Percentiles rank a stretch among this genome's conserved stretches.
These are phyloP conservation scores for Euptelea pleiosperma DNA, from an alignment of 164 flowering plant species.

Conservation along the genomic window DNA sequence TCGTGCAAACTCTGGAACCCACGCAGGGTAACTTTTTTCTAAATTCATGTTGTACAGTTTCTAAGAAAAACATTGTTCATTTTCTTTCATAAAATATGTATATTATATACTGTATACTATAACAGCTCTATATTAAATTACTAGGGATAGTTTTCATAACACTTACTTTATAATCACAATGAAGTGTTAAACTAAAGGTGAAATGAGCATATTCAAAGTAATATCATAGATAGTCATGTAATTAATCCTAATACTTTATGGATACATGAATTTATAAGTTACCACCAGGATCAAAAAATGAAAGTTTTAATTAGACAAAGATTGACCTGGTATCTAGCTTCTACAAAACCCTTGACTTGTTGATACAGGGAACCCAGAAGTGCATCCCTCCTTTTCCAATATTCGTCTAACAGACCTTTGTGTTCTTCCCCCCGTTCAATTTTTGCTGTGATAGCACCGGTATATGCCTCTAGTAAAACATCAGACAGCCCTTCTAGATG, in stretches of 20 bases:
- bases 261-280: background rate
- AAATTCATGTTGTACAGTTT: background rate
- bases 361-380: slow-evolving; percentile 72
- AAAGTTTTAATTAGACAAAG: slow-evolving; percentile 7
- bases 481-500: slow-evolving; percentile 61
- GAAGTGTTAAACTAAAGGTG: background rate
- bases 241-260: background rate
- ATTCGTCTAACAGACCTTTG: slow-evolving; percentile 57
- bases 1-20: background rate
- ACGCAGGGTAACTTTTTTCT: background rate
- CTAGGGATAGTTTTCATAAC: background rate
- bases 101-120: background rate
- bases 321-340: slow-evolving; percentile 51
- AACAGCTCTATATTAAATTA: background rate
- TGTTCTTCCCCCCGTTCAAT: slow-evolving; percentile 76
- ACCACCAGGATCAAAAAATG: background rate
- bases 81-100: background rate
- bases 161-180: background rate
- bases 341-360: slow-evolving; percentile 49
- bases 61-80: background rate
- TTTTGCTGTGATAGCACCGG: slow-evolving; percentile 76
- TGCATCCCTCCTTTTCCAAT: slow-evolving; percentile 63
- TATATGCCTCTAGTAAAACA: slow-evolving; percentile 67
- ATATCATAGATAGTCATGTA: no score
- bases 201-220: background rate